A percentile compares a stretch with the other conserved stretches of the same genome.
These are phyloP conservation scores for Dendrothele bispora DNA, from an alignment of 768 basidiomycete species.

Conservation along the genomic window DNA sequence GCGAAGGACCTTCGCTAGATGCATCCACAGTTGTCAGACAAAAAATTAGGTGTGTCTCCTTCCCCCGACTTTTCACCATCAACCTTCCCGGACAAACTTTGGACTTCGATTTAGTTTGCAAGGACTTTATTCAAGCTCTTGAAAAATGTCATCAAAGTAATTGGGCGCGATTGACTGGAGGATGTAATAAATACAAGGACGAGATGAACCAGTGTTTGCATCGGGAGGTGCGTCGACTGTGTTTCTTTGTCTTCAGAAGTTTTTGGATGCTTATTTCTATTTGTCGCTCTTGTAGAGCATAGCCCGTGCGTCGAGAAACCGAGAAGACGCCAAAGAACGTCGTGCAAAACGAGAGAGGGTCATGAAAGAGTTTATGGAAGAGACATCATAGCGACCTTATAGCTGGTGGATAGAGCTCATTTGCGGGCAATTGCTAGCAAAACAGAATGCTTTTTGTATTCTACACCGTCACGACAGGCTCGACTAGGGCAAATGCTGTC, in stretches of 20 bases:
- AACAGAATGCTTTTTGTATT: no score
- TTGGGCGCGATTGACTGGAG: constrained; percentile 68
- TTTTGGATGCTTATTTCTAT: neutral
- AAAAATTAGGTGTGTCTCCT: constrained; percentile 47
- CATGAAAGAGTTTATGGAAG: constrained; percentile 59
- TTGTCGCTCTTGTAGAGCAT: constrained; percentile 44
- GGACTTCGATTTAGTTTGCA: constrained; percentile 52
- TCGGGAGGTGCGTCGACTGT: constrained; percentile 53
- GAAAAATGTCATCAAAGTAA: constrained; percentile 63
- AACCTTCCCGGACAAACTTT: constrained; percentile 6
- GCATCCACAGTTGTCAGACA: constrained; percentile 75
- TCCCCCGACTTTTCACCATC: constrained; percentile 8
- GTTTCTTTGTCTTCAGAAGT: neutral
- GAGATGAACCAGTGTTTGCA: constrained; percentile 70
- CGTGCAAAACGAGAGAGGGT: constrained; percentile 58
- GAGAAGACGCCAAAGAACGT: constrained; percentile 58
- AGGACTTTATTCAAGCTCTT: constrained; percentile 76
- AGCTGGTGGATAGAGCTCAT: no score
- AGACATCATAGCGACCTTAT: no score
- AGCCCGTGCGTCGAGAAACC: constrained; percentile 58
- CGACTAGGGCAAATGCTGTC: no score
- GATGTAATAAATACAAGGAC: constrained; percentile 68
- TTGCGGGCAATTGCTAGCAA: no score
- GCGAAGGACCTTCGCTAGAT: no score
- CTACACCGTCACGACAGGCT: no score